Conservation (phyloP, 208 protist species). For the Acanthamoeba healyi region DNA sequence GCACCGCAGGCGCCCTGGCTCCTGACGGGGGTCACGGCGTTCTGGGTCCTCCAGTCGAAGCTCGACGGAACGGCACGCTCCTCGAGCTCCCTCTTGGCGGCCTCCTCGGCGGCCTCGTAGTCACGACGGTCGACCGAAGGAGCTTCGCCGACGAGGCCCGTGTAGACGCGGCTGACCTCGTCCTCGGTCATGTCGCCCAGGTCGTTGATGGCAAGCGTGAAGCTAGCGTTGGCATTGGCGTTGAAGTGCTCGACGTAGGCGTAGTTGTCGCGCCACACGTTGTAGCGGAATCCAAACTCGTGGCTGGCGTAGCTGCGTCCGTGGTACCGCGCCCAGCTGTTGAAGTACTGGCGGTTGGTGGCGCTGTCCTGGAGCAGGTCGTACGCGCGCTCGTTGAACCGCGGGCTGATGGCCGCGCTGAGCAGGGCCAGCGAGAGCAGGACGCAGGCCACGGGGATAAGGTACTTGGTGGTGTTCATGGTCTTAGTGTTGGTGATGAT, state of each 20-base stretch:
- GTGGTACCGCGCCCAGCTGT: constrained; percentile 86
- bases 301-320: constrained; percentile 52
- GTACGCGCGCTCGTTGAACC: constrained; percentile 39
- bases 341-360: constrained; percentile 90
- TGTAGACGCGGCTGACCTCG: constrained; percentile 71
- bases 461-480: neutral
- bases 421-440: constrained; percentile 44
- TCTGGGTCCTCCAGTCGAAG: constrained; percentile 93
- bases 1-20: constrained; percentile 96
- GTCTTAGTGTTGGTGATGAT: neutral
- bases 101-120: neutral
- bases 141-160: neutral
- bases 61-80: constrained; percentile 92
- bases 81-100: constrained; percentile 33
- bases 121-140: neutral
- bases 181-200: constrained; percentile 81
- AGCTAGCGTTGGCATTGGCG: constrained; percentile 57
- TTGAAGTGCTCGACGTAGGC: constrained; percentile 58
- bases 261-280: constrained; percentile 36
- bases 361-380: neutral
- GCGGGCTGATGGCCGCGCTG: constrained; percentile 30
- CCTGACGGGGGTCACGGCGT: constrained; percentile 95
- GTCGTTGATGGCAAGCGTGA: constrained; percentile 79
- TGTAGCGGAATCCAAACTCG: constrained; percentile 27
- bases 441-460: neutral